Conservation (phyloP, 768 basidiomycete species). For the Rhizopogon sp. region DNA sequence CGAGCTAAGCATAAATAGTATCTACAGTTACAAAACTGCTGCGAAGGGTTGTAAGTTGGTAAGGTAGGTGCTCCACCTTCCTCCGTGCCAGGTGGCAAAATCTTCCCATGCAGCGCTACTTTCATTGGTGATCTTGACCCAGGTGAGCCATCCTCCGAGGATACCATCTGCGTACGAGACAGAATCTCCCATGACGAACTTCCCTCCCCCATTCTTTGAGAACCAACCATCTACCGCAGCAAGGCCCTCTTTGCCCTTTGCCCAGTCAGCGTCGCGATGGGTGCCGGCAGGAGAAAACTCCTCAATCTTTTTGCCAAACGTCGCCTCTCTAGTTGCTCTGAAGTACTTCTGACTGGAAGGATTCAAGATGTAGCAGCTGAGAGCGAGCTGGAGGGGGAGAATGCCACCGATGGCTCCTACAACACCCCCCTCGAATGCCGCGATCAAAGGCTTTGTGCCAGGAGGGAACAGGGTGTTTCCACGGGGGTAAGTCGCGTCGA, state of each 20-base stretch:
- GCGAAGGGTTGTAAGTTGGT: constrained; percentile 29
- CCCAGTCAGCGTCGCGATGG: constrained; percentile 20
- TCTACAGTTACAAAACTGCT: constrained; percentile 1
- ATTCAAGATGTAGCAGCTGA: constrained; percentile 14
- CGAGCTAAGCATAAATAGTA: not conserved
- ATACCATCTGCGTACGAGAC: constrained; percentile 32
- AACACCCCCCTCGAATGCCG: constrained; percentile 28
- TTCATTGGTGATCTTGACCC: constrained; percentile 25
- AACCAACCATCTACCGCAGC: constrained; percentile 26
- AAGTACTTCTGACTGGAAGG: constrained; percentile 27
- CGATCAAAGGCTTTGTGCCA: constrained; percentile 34
- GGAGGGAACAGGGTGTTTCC: constrained; percentile 36
- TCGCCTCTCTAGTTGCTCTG: constrained; percentile 27
- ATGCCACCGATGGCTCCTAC: constrained; percentile 7
- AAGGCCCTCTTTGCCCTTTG: constrained; percentile 20
- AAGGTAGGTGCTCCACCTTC: constrained; percentile 33
- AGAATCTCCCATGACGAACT: constrained; percentile 30
- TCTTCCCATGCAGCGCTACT: constrained; percentile 28
- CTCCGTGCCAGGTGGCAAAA: constrained; percentile 31
- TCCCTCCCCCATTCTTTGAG: constrained; percentile 21
- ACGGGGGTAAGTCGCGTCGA: constrained; percentile 36
- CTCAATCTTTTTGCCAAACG: constrained; percentile 28
- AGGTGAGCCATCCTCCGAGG: constrained; percentile 29
- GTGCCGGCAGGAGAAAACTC: constrained; percentile 29
- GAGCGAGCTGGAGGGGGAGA: constrained; percentile 11